A percentile compares a stretch with the other conserved stretches of the same genome.
phyloP scores from a whole-genome alignment of 352 stramenopile species.

The Elongisporangium undulatum region DNA sequence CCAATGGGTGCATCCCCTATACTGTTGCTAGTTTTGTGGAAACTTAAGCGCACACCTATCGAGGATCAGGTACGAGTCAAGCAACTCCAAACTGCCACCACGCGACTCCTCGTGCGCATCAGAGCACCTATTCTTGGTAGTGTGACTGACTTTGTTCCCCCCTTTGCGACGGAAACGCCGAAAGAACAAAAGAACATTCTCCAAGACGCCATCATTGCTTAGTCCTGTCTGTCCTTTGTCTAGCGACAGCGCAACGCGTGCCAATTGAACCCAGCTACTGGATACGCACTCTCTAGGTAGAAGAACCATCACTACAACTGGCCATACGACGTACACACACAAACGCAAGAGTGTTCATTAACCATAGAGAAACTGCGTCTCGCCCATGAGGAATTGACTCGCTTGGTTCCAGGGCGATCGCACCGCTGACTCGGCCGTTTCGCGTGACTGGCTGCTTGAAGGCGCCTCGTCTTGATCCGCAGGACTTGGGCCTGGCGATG shows the following conservation, averaged over 20 bases:
- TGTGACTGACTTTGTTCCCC: not conserved
- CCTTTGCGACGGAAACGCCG: not conserved
- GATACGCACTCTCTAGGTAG: not conserved
- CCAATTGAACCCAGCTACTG: not conserved
- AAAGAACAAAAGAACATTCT: not conserved
- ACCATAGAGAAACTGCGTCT: slow-evolving; percentile 46
- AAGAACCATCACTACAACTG: not conserved
- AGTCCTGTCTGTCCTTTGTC: not conserved
- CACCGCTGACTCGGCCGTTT: slow-evolving; percentile 9
- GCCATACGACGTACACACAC: not conserved
- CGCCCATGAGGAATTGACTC: slow-evolving; percentile 36
- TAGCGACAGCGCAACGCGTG: not conserved
- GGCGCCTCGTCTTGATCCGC: slow-evolving; percentile 3
- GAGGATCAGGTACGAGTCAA: not conserved
- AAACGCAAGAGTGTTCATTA: slow-evolving; percentile 11
- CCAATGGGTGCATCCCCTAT: not conserved
- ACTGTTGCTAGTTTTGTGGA: not conserved
- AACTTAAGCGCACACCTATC: not conserved
- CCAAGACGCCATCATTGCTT: not conserved
- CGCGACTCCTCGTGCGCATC: not conserved
- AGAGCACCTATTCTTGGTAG: not conserved
- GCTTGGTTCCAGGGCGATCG: slow-evolving; percentile 14
- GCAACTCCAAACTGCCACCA: not conserved
- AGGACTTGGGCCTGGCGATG: slow-evolving; percentile 4
- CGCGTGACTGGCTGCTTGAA: slow-evolving; percentile 11